phyloP scores from a whole-genome alignment of 2,329 filamentous ascomycete genomes.

The Aureobasidium pullulans region DNA sequence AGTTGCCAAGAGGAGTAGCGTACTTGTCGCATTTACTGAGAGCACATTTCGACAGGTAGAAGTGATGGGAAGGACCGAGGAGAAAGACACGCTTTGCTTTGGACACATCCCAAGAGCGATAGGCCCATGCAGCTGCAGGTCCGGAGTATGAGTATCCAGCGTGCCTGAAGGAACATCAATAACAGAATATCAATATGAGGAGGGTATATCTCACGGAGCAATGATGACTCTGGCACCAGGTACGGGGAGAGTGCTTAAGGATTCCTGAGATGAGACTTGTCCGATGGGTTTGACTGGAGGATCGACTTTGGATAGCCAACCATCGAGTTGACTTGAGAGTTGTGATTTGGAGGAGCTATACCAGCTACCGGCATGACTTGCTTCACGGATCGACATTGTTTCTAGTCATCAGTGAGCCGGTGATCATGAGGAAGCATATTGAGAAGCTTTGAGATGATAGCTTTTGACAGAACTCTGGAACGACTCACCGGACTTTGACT shows the following conservation, averaged over 20 bases:
- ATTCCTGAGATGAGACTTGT: conserved; percentile 32
- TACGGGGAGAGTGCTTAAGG: conserved; percentile 51
- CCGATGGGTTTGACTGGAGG: conserved; percentile 55
- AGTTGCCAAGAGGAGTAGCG: conserved; percentile 64
- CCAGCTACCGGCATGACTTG: conserved; percentile 82
- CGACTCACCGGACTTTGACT: not conserved
- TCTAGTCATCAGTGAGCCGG: not conserved
- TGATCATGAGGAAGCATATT: not conserved
- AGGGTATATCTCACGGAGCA: conserved; percentile 65
- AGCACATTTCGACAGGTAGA: conserved; percentile 69
- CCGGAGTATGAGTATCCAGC: conserved; percentile 92
- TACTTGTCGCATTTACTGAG: conserved; percentile 66
- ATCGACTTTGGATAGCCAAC: conserved; percentile 67
- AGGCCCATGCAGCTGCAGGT: conserved; percentile 87
- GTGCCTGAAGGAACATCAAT: conserved; percentile 52
- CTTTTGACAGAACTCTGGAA: no score
- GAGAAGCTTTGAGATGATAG: no score
- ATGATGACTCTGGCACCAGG: conserved; percentile 76
- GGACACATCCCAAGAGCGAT: conserved; percentile 77
- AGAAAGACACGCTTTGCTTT: conserved; percentile 84
- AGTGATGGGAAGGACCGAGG: conserved; percentile 85
- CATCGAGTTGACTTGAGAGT: conserved; percentile 65
- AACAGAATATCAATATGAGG: conserved; percentile 25
- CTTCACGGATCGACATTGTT: conserved; percentile 41
- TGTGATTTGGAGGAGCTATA: conserved; percentile 57